Conservation (phyloP, 352 stramenopile species). For the Globisporangium cylindrosporum region DNA sequence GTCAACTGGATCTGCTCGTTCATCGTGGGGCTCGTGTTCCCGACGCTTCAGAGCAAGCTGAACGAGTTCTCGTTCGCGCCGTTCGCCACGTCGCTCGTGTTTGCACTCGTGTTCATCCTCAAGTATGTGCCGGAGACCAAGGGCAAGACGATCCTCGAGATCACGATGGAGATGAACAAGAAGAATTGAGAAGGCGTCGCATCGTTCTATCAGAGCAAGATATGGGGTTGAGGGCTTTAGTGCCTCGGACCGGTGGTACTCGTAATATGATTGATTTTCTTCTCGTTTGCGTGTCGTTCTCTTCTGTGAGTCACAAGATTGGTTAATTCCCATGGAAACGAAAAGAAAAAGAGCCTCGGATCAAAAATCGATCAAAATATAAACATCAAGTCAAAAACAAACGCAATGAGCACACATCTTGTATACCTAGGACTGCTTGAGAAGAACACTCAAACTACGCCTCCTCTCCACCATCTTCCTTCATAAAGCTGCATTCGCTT, state of each 20-base stretch:
- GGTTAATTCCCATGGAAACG: background rate
- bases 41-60: constrained; percentile 84
- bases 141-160: constrained; percentile 75
- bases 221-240: too few relatives aligned
- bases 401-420: constrained; percentile 11
- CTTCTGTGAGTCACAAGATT: too few relatives aligned
- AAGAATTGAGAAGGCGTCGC: constrained; percentile 14
- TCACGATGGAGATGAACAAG: constrained; percentile 52
- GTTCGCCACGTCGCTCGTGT: constrained; percentile 81
- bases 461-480: background rate
- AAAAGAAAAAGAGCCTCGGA: background rate
- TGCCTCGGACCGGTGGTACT: background rate
- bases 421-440: constrained; percentile 13
- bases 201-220: background rate
- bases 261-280: too few relatives aligned
- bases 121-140: constrained; percentile 91
- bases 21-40: constrained; percentile 92
- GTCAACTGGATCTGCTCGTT: constrained; percentile 96
- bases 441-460: background rate
- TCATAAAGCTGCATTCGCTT: constrained; percentile 12
- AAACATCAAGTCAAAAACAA: constrained; percentile 16
- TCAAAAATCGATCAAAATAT: constrained; percentile 13
- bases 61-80: constrained; percentile 89
- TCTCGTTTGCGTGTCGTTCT: too few relatives aligned
- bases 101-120: constrained; percentile 74